Base-by-base conservation (phyloP, 495 filamentous ascomycete genomes). In the Zalerion maritima region DNA sequence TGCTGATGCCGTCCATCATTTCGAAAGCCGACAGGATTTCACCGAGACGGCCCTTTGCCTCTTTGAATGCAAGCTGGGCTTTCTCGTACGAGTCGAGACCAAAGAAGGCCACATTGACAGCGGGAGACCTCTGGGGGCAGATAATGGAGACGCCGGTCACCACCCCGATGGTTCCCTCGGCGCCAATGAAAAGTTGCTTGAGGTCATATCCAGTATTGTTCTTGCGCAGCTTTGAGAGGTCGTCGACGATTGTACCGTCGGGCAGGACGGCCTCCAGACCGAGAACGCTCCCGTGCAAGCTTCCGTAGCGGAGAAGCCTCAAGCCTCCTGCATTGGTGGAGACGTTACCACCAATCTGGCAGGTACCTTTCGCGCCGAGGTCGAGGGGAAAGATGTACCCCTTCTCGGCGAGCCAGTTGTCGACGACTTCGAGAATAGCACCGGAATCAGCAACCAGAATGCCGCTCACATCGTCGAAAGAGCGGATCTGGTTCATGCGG, bases 1-100 rank as follows among this genome's bases (percentile, higher is more conserved):
- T 91, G 26, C 67, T 81, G 32, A 69, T 61, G 28, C 70, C 73
- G 38, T 97, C 89, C 87, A 96, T 96, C 35, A 97, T 62, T 57
- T 97, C 89, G 45, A 97, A 97, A 1, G 89, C 89, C 0, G 87
- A 94, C 3, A 97, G 71, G 48, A 97, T 92, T 57, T 97, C 89
- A 4, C 75, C 78, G 9, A 97, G 71, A 43, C 91, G 81, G 21
- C 66, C 58, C 61, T 96, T 96, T 17, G 89, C 89, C 49, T 81
- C 79, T 7, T 66, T 59, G 65, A 82, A 96, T 4, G 87, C 77
- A 38, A 64, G 45, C 46, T 83, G 82, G 19, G 80, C 81, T 43
- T 91, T 70, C 19, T 93, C 89, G 47, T 76, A 97, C 34, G 71
- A 80, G 38, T 81, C 74, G 19, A 93, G 65, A 21, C 80, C 82